Conservation (phyloP, 371 early-diverging fungal genomes). For the Entomophthora muscae region DNA sequence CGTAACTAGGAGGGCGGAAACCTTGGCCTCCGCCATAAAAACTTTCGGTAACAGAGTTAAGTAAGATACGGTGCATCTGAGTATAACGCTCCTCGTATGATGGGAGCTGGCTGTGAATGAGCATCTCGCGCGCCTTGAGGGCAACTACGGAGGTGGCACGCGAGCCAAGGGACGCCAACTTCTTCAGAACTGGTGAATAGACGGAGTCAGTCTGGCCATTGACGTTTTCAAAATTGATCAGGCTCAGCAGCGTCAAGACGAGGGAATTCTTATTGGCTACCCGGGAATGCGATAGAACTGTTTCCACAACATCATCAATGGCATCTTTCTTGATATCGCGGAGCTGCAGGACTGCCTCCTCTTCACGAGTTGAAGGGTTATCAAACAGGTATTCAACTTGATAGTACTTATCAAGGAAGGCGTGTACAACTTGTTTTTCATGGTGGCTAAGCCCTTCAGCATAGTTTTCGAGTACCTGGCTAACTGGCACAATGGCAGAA, state of each 20-base stretch:
- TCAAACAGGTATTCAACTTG: conserved; percentile 63
- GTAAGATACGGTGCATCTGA: conserved; percentile 69
- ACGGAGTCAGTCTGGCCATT: no score
- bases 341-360: conserved; percentile 63
- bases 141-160: conserved; percentile 71
- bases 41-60: conserved; percentile 56
- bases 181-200: conserved; percentile 64
- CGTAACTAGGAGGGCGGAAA: conserved; percentile 56
- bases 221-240: conserved; percentile 43
- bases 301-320: conserved; percentile 46
- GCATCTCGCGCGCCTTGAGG: conserved; percentile 76
- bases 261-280: conserved; percentile 59
- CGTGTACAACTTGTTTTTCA: conserved; percentile 47
- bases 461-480: conserved; percentile 37
- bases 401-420: conserved; percentile 66
- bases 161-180: conserved; percentile 60
- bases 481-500: conserved; percentile 42
- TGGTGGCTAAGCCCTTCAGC: no score
- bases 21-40: conserved; percentile 50
- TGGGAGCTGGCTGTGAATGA: no score
- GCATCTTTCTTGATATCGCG: conserved; percentile 74
- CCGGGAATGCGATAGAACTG: conserved; percentile 74
- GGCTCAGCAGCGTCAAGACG: conserved; percentile 55
- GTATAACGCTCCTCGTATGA: no score
- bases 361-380: no score